A percentile compares a stretch with the other conserved stretches of the same genome.
phyloP scores from a whole-genome alignment of 192 early-diverging fungal species.

The Diversispora epigaea region DNA sequence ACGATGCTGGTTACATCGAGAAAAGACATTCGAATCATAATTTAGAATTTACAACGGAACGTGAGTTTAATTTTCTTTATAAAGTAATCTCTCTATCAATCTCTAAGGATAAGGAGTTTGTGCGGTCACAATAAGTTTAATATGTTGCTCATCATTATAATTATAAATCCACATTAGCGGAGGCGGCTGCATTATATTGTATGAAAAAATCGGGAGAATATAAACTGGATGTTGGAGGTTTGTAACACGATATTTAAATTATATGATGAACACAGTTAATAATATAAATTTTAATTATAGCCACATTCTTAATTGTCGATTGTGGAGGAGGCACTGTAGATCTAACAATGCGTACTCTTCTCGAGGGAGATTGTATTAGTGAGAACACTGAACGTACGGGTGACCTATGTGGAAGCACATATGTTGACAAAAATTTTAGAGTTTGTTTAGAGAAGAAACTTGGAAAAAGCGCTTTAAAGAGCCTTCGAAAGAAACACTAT shows the following conservation, averaged over 20 bases:
- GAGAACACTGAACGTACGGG: conserved; percentile 30
- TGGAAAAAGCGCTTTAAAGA: background rate
- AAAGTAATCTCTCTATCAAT: background rate
- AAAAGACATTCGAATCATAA: background rate
- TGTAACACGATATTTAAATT: background rate
- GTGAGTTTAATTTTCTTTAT: background rate
- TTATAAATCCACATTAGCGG: conserved; percentile 24
- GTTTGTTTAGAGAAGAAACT: background rate
- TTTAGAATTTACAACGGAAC: conserved; percentile 24
- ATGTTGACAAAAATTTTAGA: background rate
- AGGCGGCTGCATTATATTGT: conserved; percentile 56
- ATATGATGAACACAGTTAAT: background rate
- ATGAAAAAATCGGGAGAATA: conserved; percentile 52
- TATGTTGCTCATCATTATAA: background rate
- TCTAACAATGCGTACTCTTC: conserved; percentile 33
- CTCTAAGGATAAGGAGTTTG: no score
- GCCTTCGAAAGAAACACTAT: background rate
- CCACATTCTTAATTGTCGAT: conserved; percentile 48
- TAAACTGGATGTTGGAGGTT: conserved; percentile 36
- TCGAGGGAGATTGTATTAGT: background rate
- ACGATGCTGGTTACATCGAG: no score
- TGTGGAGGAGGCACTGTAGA: conserved; percentile 50
- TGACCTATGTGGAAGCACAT: conserved; percentile 3
- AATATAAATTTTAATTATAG: background rate
- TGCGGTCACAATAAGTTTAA: no score